phyloP scores from a whole-genome alignment of 2,329 filamentous ascomycete species.

The Alternaria incomplexa region DNA sequence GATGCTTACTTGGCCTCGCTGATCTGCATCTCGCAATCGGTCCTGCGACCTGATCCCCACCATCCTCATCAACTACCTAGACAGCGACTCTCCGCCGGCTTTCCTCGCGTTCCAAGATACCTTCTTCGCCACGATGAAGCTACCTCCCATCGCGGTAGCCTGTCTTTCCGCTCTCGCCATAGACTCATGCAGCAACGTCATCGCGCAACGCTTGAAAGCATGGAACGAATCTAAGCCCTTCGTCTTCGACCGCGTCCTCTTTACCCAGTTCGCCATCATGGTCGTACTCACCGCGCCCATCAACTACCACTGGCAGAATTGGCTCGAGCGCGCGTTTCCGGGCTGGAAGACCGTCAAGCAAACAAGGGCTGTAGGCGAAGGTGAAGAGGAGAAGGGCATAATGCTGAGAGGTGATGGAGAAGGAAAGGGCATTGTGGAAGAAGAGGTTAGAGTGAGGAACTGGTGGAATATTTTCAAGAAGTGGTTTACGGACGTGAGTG shows the following conservation, averaged over 20 bases:
- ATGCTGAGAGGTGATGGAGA: slow-evolving; percentile 37
- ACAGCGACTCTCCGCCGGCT: background rate
- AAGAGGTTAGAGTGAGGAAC: slow-evolving; percentile 40
- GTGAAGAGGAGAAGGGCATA: slow-evolving; percentile 39
- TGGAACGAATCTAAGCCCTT: slow-evolving; percentile 44
- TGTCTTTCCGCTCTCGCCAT: slow-evolving; percentile 45
- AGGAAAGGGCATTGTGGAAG: slow-evolving; percentile 31
- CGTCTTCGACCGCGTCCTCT: slow-evolving; percentile 46
- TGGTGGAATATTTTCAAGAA: slow-evolving; percentile 70
- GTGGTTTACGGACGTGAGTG: slow-evolving; percentile 63
- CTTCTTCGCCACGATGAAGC: slow-evolving; percentile 26
- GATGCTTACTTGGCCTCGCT: background rate
- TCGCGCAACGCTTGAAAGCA: slow-evolving; percentile 46
- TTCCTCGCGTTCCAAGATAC: background rate
- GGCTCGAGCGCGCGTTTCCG: slow-evolving; percentile 76
- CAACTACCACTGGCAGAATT: slow-evolving; percentile 86
- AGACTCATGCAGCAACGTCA: slow-evolving; percentile 47
- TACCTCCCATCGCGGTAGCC: slow-evolving; percentile 41
- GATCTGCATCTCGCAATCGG: slow-evolving; percentile 6
- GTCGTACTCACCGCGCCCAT: slow-evolving; percentile 75
- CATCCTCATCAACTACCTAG: background rate
- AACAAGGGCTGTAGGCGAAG: slow-evolving; percentile 18
- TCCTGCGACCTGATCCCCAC: background rate
- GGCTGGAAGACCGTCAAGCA: slow-evolving; percentile 51
- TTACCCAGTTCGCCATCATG: slow-evolving; percentile 60